Conservation (phyloP, 2,329 filamentous ascomycete genomes). For the Cladosporium sp. region DNA sequence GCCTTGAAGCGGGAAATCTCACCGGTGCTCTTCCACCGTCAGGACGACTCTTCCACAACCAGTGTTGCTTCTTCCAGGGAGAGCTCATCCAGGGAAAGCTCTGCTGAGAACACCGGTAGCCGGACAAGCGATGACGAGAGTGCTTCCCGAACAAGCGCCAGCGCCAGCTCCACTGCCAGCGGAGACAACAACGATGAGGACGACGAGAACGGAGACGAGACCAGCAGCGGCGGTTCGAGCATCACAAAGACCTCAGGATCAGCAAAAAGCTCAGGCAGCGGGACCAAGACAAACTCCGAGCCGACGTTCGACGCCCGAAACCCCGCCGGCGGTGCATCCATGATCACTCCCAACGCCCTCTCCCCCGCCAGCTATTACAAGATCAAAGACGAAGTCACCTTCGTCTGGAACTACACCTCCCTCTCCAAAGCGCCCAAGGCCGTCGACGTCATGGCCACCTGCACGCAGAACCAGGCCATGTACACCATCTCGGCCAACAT, state of each 20-base stretch:
- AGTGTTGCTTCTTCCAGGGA: slow-evolving; percentile 19
- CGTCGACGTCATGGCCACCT: slow-evolving; percentile 60
- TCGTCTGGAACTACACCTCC: slow-evolving; percentile 67
- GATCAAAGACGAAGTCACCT: slow-evolving; percentile 59
- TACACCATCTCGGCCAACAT: slow-evolving; percentile 62
- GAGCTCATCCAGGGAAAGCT: slow-evolving; percentile 21
- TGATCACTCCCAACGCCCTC: slow-evolving; percentile 54
- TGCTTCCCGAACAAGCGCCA: slow-evolving; percentile 8
- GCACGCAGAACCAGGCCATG: slow-evolving; percentile 53
- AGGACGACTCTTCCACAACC: slow-evolving; percentile 19
- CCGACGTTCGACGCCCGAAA: slow-evolving; percentile 48
- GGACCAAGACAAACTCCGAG: slow-evolving; percentile 14
- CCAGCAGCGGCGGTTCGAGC: slow-evolving; percentile 14
- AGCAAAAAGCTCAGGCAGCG: slow-evolving; percentile 14
- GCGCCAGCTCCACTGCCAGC: slow-evolving; percentile 6
- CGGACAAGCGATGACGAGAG: background rate
- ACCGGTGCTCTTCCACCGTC: slow-evolving; percentile 22
- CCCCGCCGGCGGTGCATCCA: slow-evolving; percentile 56
- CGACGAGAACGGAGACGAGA: slow-evolving; percentile 10
- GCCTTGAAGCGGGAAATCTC: slow-evolving; percentile 26
- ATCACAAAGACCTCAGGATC: slow-evolving; percentile 19
- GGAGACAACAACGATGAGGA: too few species aligned
- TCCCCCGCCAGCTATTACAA: slow-evolving; percentile 56
- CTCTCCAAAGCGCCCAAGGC: slow-evolving; percentile 54
- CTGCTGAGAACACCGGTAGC: background rate